phyloP scores from a whole-genome alignment of 768 basidiomycete species.

The Tricholoma bakamatsutake region DNA sequence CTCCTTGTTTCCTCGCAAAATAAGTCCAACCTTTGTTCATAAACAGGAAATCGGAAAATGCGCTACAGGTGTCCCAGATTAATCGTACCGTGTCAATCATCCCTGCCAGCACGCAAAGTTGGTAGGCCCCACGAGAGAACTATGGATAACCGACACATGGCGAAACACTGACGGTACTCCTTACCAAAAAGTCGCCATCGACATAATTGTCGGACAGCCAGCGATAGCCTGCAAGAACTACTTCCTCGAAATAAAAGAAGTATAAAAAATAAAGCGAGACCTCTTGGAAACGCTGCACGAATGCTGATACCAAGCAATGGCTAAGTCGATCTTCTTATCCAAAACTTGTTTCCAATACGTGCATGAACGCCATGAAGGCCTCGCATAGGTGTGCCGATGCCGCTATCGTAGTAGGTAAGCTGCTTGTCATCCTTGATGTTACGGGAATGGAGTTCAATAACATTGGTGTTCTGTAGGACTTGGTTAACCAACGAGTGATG shows the following conservation, averaged over 20 bases:
- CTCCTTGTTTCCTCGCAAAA: background rate
- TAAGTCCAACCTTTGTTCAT: background rate
- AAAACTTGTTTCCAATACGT: constrained; percentile 6
- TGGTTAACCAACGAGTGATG: background rate
- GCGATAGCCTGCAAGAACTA: constrained; percentile 29
- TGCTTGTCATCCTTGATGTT: constrained; percentile 4
- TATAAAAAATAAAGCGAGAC: too few species aligned
- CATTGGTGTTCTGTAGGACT: constrained; percentile 5
- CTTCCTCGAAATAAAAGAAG: constrained; percentile 28
- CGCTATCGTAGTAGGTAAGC: constrained; percentile 14
- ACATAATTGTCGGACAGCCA: constrained; percentile 36
- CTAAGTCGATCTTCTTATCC: constrained; percentile 9
- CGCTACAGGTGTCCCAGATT: background rate
- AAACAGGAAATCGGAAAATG: background rate
- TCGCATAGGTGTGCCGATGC: constrained; percentile 15
- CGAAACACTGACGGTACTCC: background rate
- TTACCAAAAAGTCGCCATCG: constrained; percentile 35
- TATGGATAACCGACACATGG: constrained; percentile 19
- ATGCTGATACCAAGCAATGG: constrained; percentile 13
- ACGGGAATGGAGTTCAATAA: constrained; percentile 5
- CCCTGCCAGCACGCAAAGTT: constrained; percentile 35
- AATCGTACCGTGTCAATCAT: constrained; percentile 34
- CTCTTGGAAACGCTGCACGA: background rate
- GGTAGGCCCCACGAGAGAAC: constrained; percentile 43
- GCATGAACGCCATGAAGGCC: constrained; percentile 9